Base-by-base conservation (phyloP, 257 asterid genomes). In the Oldenlandia corymbosa region DNA sequence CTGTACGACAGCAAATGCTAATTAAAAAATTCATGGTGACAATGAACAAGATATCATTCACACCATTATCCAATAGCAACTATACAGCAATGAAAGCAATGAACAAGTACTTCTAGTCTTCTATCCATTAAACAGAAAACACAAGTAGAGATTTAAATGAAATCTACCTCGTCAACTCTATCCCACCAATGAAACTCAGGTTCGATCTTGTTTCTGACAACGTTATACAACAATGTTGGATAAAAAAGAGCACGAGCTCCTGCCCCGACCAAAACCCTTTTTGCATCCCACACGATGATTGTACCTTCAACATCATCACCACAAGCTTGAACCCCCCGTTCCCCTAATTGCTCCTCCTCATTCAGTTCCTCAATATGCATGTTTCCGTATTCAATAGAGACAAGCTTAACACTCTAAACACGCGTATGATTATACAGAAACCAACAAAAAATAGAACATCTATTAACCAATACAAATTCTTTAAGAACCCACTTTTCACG, bases 111-210 rank as follows among this genome's bases (percentile, higher is more conserved):
- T 0, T 2, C 18, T 4, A 14, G 50, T 10, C 7, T 9, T 10
- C 24, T 24, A 7, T 18, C 23, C 34, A 63, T 32, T 23, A 10
- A 62, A 57, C 28, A 32, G 42, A 13, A 43, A 5, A 46, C n/a
- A 55, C 13, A 17, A 30, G n/a, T 14, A 10, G 5, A 23, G 34
- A 14, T 56, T 34, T 21, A 2, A 17, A 7, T 56, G 43, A 56
- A 56, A 56, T 20, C 17, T 43, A 88, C 98, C 98, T 91, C 88
- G 64, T 91, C 92, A 67, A 91, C 92, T 75, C 87, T 78, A 78
- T 91, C 98, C 98, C 96, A 91, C 98, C 98, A 91, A 12, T 83
- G 95, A 72, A 91, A 91, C 81, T 88, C 98, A 4, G 96, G 13
- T 71, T 91, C 88, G 66, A 91, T 73, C 86, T 81, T 88, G 72